Percentiles rank a stretch among this genome's conserved stretches.
phyloP scores from a whole-genome alignment of 192 early-diverging fungal species.

The Polychytrium aggregatum region DNA sequence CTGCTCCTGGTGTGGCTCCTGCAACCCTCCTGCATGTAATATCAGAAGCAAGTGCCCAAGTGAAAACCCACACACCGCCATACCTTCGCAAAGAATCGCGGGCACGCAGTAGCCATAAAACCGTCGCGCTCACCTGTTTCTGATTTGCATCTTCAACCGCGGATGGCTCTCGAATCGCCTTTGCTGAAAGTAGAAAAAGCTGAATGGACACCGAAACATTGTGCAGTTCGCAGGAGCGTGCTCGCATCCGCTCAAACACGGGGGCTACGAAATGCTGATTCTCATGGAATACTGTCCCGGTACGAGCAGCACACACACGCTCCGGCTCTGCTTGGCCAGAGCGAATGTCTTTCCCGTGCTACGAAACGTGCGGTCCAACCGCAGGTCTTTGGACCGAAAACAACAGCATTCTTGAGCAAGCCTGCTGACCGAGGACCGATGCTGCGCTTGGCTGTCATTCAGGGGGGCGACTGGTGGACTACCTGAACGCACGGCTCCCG shows the following conservation, averaged over 20 bases:
- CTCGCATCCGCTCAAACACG: constrained; percentile 35
- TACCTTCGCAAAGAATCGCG: constrained; percentile 1
- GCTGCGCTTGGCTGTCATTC: not conserved
- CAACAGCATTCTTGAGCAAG: no score
- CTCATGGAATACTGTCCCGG: constrained; percentile 89
- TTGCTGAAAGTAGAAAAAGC: constrained; percentile 32
- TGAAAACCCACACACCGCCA: not conserved
- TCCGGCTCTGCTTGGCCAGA: no score
- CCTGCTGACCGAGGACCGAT: not conserved
- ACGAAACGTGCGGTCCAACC: no score
- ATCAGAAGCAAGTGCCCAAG: constrained; percentile 1
- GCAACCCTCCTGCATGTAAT: not conserved
- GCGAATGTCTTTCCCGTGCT: no score
- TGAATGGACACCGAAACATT: constrained; percentile 72
- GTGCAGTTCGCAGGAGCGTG: constrained; percentile 64
- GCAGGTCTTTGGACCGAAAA: no score
- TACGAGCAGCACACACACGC: constrained; percentile 23
- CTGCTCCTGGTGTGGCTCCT: not conserved
- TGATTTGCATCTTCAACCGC: no score
- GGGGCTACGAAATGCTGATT: constrained; percentile 70
- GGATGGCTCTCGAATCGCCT: not conserved
- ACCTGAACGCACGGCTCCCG: constrained; percentile 72
- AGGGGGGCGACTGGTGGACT: constrained; percentile 72
- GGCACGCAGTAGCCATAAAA: not conserved
- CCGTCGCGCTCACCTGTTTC: no score